Evolutionary conservation across 192 early-diverging fungal species (phyloP).

Genomic region (Entophlyctis luteolus): DNA sequence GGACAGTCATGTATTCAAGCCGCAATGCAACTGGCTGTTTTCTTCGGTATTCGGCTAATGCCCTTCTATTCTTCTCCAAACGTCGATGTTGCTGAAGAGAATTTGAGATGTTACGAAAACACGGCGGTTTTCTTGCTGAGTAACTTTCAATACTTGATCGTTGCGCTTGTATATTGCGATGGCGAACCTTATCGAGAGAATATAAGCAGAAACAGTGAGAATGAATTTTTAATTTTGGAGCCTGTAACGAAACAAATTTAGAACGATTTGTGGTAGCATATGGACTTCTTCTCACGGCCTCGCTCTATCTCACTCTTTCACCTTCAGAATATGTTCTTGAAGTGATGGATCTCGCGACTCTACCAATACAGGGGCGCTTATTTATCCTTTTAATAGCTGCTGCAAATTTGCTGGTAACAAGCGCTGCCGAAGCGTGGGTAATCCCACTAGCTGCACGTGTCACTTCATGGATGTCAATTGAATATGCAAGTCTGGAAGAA

Average conservation of each 20-base stretch:
- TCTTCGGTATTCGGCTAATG: constrained; percentile 67
- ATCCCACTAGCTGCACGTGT: constrained; percentile 25
- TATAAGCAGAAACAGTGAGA: constrained; percentile 81
- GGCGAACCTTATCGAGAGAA: constrained; percentile 91
- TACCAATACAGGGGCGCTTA: constrained; percentile 44
- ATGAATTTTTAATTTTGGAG: constrained; percentile 19
- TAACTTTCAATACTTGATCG: constrained; percentile 89
- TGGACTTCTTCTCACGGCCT: constrained; percentile 47
- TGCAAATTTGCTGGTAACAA: constrained; percentile 52
- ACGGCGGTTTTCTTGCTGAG: constrained; percentile 85
- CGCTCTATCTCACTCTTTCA: constrained; percentile 45
- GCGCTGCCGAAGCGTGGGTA: constrained; percentile 36
- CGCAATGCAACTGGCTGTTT: constrained; percentile 72
- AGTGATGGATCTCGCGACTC: constrained; percentile 65
- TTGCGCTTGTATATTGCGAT: constrained; percentile 89
- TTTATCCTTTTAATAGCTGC: constrained; percentile 57
- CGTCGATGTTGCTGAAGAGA: constrained; percentile 61
- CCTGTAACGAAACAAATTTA: not conserved
- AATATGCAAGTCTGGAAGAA: not conserved
- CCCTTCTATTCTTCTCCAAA: constrained; percentile 64
- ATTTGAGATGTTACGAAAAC: constrained; percentile 82
- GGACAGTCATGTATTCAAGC: constrained; percentile 84
- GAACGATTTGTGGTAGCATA: constrained; percentile 68
- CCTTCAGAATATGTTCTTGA: constrained; percentile 50
- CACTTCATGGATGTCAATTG: constrained; percentile 9